Conservation (phyloP, 495 filamentous ascomycete genomes). For the Xylaria bambusicola region DNA sequence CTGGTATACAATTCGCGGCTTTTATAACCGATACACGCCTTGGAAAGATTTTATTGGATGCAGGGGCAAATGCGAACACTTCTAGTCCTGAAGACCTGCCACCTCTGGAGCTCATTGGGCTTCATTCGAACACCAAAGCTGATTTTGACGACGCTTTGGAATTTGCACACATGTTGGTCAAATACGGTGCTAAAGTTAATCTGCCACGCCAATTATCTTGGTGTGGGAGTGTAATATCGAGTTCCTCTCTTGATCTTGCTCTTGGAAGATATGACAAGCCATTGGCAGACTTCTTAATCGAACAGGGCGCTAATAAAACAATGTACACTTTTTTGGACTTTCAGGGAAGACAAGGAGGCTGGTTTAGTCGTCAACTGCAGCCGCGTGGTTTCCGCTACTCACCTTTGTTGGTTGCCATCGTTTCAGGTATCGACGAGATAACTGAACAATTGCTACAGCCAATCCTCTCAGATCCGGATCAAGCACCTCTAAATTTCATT, state of each 20-base stretch:
- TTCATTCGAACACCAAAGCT: not conserved
- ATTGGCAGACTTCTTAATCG: not conserved
- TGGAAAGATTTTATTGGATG: not conserved
- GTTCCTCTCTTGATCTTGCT: not conserved
- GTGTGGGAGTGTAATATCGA: not conserved
- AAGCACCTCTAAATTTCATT: not conserved
- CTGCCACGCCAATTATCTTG: not conserved
- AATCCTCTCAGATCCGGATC: not conserved
- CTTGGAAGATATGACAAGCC: not conserved
- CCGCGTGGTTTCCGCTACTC: not conserved
- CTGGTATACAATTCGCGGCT: not conserved
- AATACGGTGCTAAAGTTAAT: not conserved
- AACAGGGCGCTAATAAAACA: not conserved
- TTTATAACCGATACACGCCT: not conserved
- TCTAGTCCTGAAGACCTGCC: accelerated
- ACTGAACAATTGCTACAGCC: not conserved
- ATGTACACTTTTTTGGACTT: not conserved
- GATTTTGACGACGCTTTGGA: not conserved
- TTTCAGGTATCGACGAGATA: not conserved
- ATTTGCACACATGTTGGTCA: not conserved
- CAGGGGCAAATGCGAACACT: not conserved
- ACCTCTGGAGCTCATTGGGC: not conserved
- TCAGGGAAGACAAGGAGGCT: not conserved
- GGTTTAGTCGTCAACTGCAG: not conserved
- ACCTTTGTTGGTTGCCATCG: not conserved